Evolutionary conservation across 2,329 filamentous ascomycete genomes (phyloP), one percentile per base, ranked within the genome.

Genomic region (Aspergillus terreus): DNA sequence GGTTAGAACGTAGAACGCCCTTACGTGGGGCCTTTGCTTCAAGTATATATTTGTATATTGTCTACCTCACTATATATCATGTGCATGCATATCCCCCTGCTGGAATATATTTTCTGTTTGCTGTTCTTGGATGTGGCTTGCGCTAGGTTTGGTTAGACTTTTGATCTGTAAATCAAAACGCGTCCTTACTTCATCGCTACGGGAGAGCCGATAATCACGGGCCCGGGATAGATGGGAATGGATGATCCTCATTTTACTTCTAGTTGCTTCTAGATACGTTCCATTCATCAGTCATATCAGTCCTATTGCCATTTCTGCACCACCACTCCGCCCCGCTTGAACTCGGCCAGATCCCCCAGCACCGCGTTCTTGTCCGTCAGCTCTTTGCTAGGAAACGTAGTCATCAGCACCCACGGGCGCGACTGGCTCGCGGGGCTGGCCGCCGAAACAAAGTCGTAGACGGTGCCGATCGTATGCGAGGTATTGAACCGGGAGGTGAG

Each of bases 341-440:
- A 77, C 41, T 78, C 76, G 4, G 75, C 59, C 45, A 79, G 60
- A 15, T 78, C 76, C 2, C 73, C 76, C 23, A 79, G 65, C 7
- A 66, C 65, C 21, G 67, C 64, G 4, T 66, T 62, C 67, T 81
- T 80, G 59, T 86, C 82, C 14, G 68, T 78, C 36, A 86, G 69
- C 62, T 86, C 82, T 58, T 80, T 84, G 51, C 76, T 83, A 0
- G 83, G 83, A 64, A 86, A 86, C 0, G 83, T 86, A 4, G 83
- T 86, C 79, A 85, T 84, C 53, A 86, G 69, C 4, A 79, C 81
- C 70, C 81, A 86, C 4, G 74, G 59, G 32, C 83, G 75, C 54
- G 71, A 63, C 48, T 71, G 69, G 55, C 76, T 79, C 12, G 70
- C 67, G 0, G 81, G 66, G 44, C 76, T 82, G 4, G 82, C 74